Conservation (phyloP, 2,329 filamentous ascomycete genomes). For the Aspergillus fijiensis region DNA sequence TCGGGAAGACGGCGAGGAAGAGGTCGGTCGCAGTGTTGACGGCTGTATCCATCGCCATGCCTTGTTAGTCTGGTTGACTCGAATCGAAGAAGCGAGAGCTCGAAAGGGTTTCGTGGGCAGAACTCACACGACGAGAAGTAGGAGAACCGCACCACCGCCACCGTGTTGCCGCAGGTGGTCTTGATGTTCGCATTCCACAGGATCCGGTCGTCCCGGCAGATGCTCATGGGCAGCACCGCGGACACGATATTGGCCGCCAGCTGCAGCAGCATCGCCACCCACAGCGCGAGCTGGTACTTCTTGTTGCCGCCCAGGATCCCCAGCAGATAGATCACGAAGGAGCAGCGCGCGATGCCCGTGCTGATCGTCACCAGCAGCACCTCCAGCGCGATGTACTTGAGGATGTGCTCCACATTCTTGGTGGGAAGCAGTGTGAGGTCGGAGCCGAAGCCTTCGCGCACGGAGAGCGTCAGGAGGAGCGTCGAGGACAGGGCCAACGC, state of each 20-base stretch:
- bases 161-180: slow-evolving; percentile 22
- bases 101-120: slow-evolving; percentile 16
- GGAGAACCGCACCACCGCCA: slow-evolving; percentile 27
- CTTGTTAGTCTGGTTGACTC: slow-evolving; percentile 19
- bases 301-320: slow-evolving; percentile 9
- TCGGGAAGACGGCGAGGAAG: slow-evolving; percentile 29
- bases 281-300: neutral
- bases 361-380: neutral
- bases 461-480: neutral
- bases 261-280: slow-evolving; percentile 15
- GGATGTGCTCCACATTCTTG: neutral
- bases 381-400: slow-evolving; percentile 1
- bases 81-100: slow-evolving; percentile 22
- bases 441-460: slow-evolving; percentile 1
- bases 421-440: neutral
- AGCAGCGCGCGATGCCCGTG: slow-evolving; percentile 3
- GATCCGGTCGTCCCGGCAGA: slow-evolving; percentile 23
- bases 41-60: neutral
- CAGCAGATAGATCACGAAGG: slow-evolving; percentile 9
- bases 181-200: slow-evolving; percentile 23
- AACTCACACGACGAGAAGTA: slow-evolving; percentile 30
- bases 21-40: slow-evolving; percentile 30
- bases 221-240: slow-evolving; percentile 27
- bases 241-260: slow-evolving; percentile 24
- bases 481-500: neutral